Evolutionary conservation across 106 monocot species (phyloP).

Genomic region (Alisma plantagoaquatica): DNA sequence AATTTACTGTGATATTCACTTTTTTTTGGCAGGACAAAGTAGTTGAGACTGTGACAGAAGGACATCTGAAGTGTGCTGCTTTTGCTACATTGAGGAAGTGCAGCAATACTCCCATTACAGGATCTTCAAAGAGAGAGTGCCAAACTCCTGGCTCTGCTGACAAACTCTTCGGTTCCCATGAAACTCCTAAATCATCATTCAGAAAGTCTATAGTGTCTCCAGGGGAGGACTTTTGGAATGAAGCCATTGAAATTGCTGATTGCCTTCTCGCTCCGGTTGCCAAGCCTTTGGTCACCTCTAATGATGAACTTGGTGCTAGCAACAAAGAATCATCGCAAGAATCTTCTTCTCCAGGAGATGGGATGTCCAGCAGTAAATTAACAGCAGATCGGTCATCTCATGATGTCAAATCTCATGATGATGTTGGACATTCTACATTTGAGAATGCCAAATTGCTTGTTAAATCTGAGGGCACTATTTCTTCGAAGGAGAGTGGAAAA

Average conservation of each 20-base stretch:
- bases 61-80: slow-evolving; percentile 1
- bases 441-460: not conserved
- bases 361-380: slow-evolving; percentile 17
- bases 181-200: slow-evolving; percentile 53
- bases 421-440: slow-evolving; percentile 8
- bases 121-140: slow-evolving; percentile 12
- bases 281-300: slow-evolving; percentile 11
- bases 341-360: not conserved
- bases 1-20: no score
- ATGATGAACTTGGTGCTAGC: not conserved
- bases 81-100: slow-evolving; percentile 42
- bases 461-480: not conserved
- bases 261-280: slow-evolving; percentile 26
- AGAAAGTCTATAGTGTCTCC: slow-evolving; percentile 74
- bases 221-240: slow-evolving; percentile 96
- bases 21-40: slow-evolving; percentile 9
- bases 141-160: slow-evolving; percentile 12
- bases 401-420: slow-evolving; percentile 13
- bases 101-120: slow-evolving; percentile 32
- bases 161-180: not conserved
- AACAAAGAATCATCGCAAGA: not conserved
- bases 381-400: slow-evolving; percentile 19
- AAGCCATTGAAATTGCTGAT: slow-evolving; percentile 93
- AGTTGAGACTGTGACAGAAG: not conserved
- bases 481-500: slow-evolving; percentile 12